Evolutionary conservation across 1,139 yeast genomes (phyloP).

Genomic region (Kurtzmaniella quercitrusa): DNA sequence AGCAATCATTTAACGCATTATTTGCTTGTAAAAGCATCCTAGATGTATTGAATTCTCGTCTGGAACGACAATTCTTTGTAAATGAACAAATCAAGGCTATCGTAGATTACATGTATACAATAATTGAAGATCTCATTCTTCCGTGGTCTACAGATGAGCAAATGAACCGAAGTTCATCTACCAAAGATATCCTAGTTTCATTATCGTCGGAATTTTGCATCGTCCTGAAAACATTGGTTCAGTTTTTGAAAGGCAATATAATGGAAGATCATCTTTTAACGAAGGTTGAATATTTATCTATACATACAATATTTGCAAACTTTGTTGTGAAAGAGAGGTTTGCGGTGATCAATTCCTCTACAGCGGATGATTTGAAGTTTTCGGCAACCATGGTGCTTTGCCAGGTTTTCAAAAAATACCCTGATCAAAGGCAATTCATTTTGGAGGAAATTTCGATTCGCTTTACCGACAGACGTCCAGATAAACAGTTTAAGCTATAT

Average conservation of each 20-base stretch:
- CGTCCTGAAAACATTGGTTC: conserved; percentile 11
- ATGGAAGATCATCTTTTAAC: conserved; percentile 47
- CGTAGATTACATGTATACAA: conserved; percentile 31
- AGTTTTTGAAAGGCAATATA: conserved; percentile 15
- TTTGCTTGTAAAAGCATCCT: conserved; percentile 39
- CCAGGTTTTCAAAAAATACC: conserved; percentile 41
- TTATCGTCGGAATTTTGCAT: conserved; percentile 8
- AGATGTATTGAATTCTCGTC: conserved; percentile 32
- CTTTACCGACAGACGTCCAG: conserved; percentile 44
- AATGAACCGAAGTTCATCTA: not conserved
- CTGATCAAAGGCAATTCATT: conserved; percentile 55
- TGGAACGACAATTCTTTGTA: conserved; percentile 39
- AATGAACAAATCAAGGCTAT: conserved; percentile 42
- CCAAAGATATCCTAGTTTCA: not conserved
- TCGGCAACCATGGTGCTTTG: conserved; percentile 16
- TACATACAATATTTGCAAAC: conserved; percentile 27
- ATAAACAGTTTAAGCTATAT: conserved; percentile 37
- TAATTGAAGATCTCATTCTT: conserved; percentile 31
- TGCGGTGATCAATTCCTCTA: conserved; percentile 1
- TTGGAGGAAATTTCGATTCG: conserved; percentile 56
- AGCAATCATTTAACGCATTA: conserved; percentile 19
- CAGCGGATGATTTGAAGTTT: conserved; percentile 6
- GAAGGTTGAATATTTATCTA: conserved; percentile 45
- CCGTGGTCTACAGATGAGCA: conserved; percentile 10
- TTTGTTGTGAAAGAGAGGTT: conserved; percentile 17